Evolutionary conservation across 202 grass and related monocot genomes (phyloP).

Genomic region (Brachypodium distachyon): DNA sequence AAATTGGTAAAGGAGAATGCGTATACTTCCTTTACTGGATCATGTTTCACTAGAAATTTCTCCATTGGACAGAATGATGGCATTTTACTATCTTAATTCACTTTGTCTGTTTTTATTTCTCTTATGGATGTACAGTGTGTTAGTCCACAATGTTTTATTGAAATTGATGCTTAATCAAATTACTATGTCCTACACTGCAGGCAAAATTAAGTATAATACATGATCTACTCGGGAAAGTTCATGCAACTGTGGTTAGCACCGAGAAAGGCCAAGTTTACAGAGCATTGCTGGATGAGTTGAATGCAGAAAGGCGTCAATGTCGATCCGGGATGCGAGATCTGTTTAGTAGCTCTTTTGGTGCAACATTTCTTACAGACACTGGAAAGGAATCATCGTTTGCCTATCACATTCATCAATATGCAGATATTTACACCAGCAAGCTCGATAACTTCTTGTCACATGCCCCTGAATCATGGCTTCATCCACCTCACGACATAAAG

Average conservation of each 20-base stretch:
- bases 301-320: constrained; percentile 69
- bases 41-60: not conserved
- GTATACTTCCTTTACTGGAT: not conserved
- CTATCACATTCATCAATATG: constrained; percentile 98
- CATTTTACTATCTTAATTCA: not conserved
- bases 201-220: constrained; percentile 94
- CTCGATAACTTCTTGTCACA: constrained; percentile 76
- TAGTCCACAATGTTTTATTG: not conserved
- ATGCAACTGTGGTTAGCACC: constrained; percentile 77
- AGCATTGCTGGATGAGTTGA: constrained; percentile 75
- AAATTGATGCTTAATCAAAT: not conserved
- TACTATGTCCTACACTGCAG: constrained; percentile 29
- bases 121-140: not conserved
- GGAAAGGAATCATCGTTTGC: constrained; percentile 92
- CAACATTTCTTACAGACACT: constrained; percentile 93
- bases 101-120: not conserved
- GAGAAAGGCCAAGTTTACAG: constrained; percentile 78
- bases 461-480: constrained; percentile 81
- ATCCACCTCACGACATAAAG: constrained; percentile 94
- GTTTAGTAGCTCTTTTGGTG: constrained; percentile 78
- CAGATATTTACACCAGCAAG: constrained; percentile 91
- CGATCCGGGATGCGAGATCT: constrained; percentile 60
- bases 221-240: constrained; percentile 78
- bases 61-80: not conserved
- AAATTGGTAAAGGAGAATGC: not conserved